Conservation (phyloP, 2,329 filamentous ascomycete species). For the Cladosporium sp. region DNA sequence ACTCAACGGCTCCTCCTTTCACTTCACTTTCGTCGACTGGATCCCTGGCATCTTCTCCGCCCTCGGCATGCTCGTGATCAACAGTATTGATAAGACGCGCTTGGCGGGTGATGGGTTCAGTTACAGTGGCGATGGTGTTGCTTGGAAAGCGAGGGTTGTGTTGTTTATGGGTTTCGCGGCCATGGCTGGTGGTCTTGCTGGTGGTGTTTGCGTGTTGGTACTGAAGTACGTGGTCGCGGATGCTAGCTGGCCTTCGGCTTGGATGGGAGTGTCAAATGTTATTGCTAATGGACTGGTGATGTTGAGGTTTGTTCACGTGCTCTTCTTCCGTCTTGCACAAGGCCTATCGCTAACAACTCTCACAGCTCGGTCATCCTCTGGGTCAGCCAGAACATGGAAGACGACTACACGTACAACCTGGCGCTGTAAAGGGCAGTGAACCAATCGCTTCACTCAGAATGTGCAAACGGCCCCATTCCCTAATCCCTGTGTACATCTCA, state of each 20-base stretch:
- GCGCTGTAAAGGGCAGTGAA: conserved; percentile 45
- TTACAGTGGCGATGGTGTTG: conserved; percentile 60
- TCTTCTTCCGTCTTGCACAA: neutral
- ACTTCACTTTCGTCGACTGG: conserved; percentile 68
- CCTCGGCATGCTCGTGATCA: conserved; percentile 68
- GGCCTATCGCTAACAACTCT: conserved; percentile 19
- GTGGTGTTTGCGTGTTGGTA: conserved; percentile 62
- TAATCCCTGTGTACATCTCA: neutral
- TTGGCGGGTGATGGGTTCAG: conserved; percentile 60
- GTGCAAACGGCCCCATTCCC: neutral
- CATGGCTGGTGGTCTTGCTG: conserved; percentile 62
- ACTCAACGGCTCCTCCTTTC: conserved; percentile 54
- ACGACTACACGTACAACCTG: conserved; percentile 67
- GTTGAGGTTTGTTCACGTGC: conserved; percentile 51
- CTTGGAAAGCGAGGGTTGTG: conserved; percentile 66
- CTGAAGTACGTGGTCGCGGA: conserved; percentile 61
- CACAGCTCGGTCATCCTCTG: conserved; percentile 59
- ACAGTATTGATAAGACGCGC: conserved; percentile 64
- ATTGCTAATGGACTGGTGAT: conserved; percentile 61
- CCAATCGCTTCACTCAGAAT: no score
- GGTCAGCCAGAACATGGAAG: conserved; percentile 69
- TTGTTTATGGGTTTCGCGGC: conserved; percentile 66
- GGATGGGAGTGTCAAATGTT: conserved; percentile 64
- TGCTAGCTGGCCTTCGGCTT: conserved; percentile 57
- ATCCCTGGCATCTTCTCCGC: conserved; percentile 65